Evolutionary conservation across 805 yeast species (phyloP).

Genomic region (Clavispora phyllophila): DNA sequence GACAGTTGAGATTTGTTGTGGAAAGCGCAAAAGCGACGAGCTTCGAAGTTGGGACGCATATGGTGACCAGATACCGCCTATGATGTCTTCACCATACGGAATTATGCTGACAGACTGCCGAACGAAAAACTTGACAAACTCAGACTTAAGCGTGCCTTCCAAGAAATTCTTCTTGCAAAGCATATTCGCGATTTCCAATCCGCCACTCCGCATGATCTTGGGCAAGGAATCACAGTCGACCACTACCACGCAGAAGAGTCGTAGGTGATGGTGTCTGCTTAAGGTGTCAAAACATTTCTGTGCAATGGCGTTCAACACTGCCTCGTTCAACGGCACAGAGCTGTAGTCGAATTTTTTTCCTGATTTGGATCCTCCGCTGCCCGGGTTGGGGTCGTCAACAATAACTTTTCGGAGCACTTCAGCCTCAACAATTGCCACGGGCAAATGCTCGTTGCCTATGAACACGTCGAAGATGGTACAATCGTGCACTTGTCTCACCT

Average conservation of each 20-base stretch:
- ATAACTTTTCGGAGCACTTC: slow-evolving; percentile 35
- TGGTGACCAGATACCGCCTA: slow-evolving; percentile 82
- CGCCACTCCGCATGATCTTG: slow-evolving; percentile 76
- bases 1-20: slow-evolving; percentile 74
- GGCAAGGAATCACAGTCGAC: slow-evolving; percentile 81
- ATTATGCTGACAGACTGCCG: slow-evolving; percentile 57
- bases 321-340: slow-evolving; percentile 41
- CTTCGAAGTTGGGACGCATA: slow-evolving; percentile 66
- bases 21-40: slow-evolving; percentile 55
- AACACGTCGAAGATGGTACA: slow-evolving; percentile 87
- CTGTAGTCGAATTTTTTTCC: slow-evolving; percentile 20
- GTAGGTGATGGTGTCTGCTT: slow-evolving; percentile 55
- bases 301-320: slow-evolving; percentile 39
- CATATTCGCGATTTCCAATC: slow-evolving; percentile 90
- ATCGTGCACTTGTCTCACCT: slow-evolving; percentile 77
- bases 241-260: slow-evolving; percentile 76
- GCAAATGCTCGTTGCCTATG: slow-evolving; percentile 73
- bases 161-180: slow-evolving; percentile 70
- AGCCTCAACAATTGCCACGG: slow-evolving; percentile 83
- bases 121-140: slow-evolving; percentile 75
- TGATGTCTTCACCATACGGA: slow-evolving; percentile 69
- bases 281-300: slow-evolving; percentile 40
- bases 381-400: slow-evolving; percentile 24
- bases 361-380: slow-evolving; percentile 9
- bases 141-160: slow-evolving; percentile 74